Percentiles rank a stretch among this genome's conserved stretches.
Evolutionary conservation across 768 basidiomycete species (phyloP).

Genomic region (Suillus occidentalis): DNA sequence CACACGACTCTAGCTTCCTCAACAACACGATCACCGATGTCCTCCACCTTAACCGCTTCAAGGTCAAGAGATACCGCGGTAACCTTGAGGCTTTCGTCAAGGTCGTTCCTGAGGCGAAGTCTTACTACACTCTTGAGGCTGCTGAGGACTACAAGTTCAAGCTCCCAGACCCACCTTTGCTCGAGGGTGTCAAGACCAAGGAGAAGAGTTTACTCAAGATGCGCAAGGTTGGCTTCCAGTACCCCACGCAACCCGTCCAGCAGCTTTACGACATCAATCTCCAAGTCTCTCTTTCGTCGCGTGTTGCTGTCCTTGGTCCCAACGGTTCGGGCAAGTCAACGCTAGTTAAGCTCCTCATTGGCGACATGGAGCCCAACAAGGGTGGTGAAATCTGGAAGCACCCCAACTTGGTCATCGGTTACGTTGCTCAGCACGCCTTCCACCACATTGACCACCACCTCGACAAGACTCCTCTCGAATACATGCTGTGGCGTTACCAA

Average conservation of each 20-base stretch:
- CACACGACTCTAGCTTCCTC: slow-evolving; percentile 96
- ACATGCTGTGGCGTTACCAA: slow-evolving; percentile 99
- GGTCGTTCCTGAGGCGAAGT: slow-evolving; percentile 94
- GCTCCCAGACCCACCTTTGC: slow-evolving; percentile 93
- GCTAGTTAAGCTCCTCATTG: slow-evolving; percentile 94
- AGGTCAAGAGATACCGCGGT: slow-evolving; percentile 91
- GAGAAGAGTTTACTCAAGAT: slow-evolving; percentile 97
- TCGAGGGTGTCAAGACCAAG: slow-evolving; percentile 99
- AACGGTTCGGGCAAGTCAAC: slow-evolving; percentile 99
- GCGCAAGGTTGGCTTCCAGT: slow-evolving; percentile 98
- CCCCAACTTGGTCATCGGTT: slow-evolving; percentile 98
- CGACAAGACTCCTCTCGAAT: slow-evolving; percentile 98
- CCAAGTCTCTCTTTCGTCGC: slow-evolving; percentile 96
- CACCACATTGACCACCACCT: slow-evolving; percentile 98
- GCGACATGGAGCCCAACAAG: slow-evolving; percentile 95
- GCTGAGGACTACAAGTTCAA: slow-evolving; percentile 98
- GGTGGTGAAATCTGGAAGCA: slow-evolving; percentile 99
- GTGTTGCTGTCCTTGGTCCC: slow-evolving; percentile 97
- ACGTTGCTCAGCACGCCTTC: slow-evolving; percentile 99
- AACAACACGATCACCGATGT: slow-evolving; percentile 99
- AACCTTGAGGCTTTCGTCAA: slow-evolving; percentile 95
- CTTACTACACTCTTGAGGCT: slow-evolving; percentile 95
- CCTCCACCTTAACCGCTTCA: slow-evolving; percentile 98
- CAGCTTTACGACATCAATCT: slow-evolving; percentile 94
- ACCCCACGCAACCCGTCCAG: slow-evolving; percentile 81